Evolutionary conservation across 73 alveolate species (phyloP), one percentile per base, ranked within the genome.

Genomic region (Symbiodinium pilosum): DNA sequence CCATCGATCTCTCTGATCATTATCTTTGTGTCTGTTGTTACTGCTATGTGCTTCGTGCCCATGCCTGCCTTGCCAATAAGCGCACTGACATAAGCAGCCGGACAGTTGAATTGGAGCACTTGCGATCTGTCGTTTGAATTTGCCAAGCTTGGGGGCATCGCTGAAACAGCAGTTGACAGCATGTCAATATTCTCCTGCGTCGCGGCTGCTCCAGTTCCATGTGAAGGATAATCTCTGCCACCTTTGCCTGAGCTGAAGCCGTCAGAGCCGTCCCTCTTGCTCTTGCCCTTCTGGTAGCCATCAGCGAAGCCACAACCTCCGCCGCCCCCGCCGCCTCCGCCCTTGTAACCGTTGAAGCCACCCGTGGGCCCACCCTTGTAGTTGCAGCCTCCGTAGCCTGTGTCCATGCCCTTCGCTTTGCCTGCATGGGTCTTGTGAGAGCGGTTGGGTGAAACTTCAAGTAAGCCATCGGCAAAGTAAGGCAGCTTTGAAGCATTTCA

Each of bases 1-100:
- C 95, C 95, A 6, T 88, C 95, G 32, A 88, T 88, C 51, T 88
- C 95, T 7, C 95, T 64, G 43, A 88, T 88, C 95, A 88, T 88
- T 39, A 88, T 88, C 54, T 88, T 88, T 47, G 95, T 88, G 68
- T 88, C 95, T 3, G 95, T 88, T 41, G 32, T 88, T 34, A 68
- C 41, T 71, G 95, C 95, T 41, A 88, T 88, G 21, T 88, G 95
- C 95, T 88, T 88, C 5, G 95, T 88, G 71, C 95, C 95, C 81
- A 18, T 20, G 14, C 95, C 95, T 30, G 87, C 95, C 86, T 88
- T 88, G 75, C 95, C 95, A n/a, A 88, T 88, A 18, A 88, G 71
- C 47, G 87, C 95, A 28, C 95, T 88, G 41, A 88, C 95, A 32
- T 51, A 88, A 28, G 42, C 69, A 2, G 86, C 86, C 34, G 68